Evolutionary conservation across 306 rosid genomes (phyloP).

Genomic region (Medicago lupulina): DNA sequence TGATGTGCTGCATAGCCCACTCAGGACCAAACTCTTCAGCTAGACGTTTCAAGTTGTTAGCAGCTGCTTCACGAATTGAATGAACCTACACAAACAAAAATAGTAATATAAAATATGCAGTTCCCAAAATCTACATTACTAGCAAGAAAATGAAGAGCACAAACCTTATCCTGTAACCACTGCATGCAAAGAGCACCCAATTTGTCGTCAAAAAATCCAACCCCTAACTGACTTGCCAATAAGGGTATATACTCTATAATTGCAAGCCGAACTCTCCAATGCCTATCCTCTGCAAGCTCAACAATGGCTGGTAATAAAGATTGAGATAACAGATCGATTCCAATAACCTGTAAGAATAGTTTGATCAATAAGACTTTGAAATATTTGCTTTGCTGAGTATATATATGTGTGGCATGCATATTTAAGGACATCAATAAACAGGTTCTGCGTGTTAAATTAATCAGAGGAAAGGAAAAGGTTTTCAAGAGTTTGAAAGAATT

Average conservation of each 20-base stretch:
- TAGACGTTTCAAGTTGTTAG: conserved; percentile 95
- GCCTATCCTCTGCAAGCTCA: conserved; percentile 99
- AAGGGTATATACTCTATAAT: conserved; percentile 95
- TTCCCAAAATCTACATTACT: conserved; percentile 25
- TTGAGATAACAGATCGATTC: conserved; percentile 93
- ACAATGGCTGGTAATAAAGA: conserved; percentile 98
- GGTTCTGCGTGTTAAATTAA: neutral
- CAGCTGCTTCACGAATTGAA: conserved; percentile 99
- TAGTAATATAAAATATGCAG: conserved; percentile 9
- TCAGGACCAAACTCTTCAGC: conserved; percentile 99
- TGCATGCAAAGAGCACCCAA: conserved; percentile 99
- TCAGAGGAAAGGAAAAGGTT: conserved; percentile 17
- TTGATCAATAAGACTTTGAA: conserved; percentile 31
- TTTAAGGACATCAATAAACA: conserved; percentile 22
- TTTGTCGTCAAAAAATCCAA: conserved; percentile 95
- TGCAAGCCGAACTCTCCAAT: conserved; percentile 99
- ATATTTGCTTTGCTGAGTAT: conserved; percentile 18
- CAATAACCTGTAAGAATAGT: conserved; percentile 75
- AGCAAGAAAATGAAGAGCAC: conserved; percentile 35
- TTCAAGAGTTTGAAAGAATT: conserved; percentile 6
- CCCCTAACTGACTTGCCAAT: conserved; percentile 96
- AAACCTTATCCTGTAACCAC: conserved; percentile 97
- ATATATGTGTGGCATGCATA: neutral
- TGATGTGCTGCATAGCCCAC: conserved; percentile 98
- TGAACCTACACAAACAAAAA: conserved; percentile 59